Percentiles rank a stretch among this genome's conserved stretches.
phyloP scores from a whole-genome alignment of 2,329 filamentous ascomycete genomes.

The Chalara sp. region DNA sequence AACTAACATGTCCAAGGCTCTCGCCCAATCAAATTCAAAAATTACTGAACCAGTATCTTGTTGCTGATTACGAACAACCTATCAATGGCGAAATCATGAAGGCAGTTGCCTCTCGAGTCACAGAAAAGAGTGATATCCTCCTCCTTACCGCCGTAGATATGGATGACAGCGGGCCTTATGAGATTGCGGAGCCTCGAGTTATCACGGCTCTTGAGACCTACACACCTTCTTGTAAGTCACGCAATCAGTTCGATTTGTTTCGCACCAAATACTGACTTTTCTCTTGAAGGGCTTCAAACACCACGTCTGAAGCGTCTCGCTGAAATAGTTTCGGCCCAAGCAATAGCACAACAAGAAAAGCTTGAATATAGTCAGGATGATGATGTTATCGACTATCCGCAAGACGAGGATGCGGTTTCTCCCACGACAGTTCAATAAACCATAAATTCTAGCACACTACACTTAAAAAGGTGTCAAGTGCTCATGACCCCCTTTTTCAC shows the following conservation, averaged over 20 bases:
- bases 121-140: conserved; percentile 95
- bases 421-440: background rate
- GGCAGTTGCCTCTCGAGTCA: conserved; percentile 91
- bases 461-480: conserved; percentile 1
- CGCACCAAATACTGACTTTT: conserved; percentile 23
- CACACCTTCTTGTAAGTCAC: conserved; percentile 82
- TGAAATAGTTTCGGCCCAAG: conserved; percentile 96
- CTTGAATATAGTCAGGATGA: conserved; percentile 51
- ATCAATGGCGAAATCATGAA: conserved; percentile 99
- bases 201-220: conserved; percentile 98
- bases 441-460: background rate
- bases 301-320: conserved; percentile 89
- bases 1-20: conserved; percentile 49
- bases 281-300: conserved; percentile 76
- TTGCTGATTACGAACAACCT: conserved; percentile 97
- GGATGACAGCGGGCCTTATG: conserved; percentile 97
- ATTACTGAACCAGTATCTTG: conserved; percentile 94
- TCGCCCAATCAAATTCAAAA: conserved; percentile 99
- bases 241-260: background rate
- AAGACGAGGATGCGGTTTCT: conserved; percentile 26
- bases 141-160: conserved; percentile 93
- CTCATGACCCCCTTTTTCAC: conserved; percentile 15
- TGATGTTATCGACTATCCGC: conserved; percentile 30
- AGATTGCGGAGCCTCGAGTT: conserved; percentile 92
- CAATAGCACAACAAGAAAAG: conserved; percentile 91